These are phyloP conservation scores for Geranium incanum DNA, from an alignment of 441 rosid genomes.

Conservation along the genomic window DNA sequence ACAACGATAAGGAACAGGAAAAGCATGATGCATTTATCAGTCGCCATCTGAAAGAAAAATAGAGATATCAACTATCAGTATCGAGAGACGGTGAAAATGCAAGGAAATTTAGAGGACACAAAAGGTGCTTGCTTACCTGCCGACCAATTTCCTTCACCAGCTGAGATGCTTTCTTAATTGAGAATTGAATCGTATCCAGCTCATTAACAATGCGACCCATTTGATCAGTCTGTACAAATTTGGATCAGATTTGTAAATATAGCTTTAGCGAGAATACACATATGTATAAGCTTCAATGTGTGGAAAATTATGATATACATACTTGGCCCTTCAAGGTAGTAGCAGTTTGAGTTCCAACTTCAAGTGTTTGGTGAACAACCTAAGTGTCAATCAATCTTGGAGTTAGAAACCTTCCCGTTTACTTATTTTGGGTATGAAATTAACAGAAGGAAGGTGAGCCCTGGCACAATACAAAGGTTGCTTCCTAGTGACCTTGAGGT, in stretches of 20 bases:
- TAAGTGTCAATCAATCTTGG: slow-evolving; percentile 22
- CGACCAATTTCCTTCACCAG: slow-evolving; percentile 97
- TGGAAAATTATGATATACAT: slow-evolving; percentile 22
- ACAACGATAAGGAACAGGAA: slow-evolving; percentile 82
- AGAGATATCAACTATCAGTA: slow-evolving; percentile 1
- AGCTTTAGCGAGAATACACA: not conserved
- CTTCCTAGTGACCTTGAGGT: not conserved
- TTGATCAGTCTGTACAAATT: slow-evolving; percentile 78
- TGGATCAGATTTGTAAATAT: slow-evolving; percentile 12
- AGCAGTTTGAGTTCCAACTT: slow-evolving; percentile 98
- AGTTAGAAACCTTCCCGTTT: slow-evolving; percentile 11
- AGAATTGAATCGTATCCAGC: slow-evolving; percentile 93
- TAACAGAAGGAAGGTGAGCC: not conserved
- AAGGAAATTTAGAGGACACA: not conserved
- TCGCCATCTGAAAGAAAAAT: slow-evolving; percentile 64
- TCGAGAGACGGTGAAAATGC: not conserved
- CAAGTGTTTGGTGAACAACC: slow-evolving; percentile 92
- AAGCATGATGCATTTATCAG: slow-evolving; percentile 98
- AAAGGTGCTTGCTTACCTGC: slow-evolving; percentile 49
- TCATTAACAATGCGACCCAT: slow-evolving; percentile 97
- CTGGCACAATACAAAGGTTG: not conserved
- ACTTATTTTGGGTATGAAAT: slow-evolving; percentile 2
- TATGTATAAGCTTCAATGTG: not conserved
- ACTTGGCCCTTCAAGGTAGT: slow-evolving; percentile 87
- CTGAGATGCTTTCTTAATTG: slow-evolving; percentile 94